A percentile compares a stretch with the other conserved stretches of the same genome.
Conservation (phyloP, 257 asterid species). For the Cynanchum wilfordii region DNA sequence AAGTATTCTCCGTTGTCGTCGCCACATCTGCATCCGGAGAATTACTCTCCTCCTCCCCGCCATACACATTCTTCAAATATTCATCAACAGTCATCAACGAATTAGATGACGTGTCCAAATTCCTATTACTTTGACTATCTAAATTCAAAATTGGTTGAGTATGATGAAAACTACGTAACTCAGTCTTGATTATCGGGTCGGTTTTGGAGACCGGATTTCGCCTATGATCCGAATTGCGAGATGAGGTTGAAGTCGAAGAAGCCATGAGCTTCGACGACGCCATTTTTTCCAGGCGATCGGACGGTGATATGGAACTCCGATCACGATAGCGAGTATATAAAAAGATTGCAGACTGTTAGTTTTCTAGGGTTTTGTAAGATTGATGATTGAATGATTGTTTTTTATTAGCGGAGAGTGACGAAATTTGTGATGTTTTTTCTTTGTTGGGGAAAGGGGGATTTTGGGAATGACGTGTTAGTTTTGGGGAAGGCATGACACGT, state of each 20-base stretch:
- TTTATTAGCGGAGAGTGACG: not conserved
- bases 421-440: not conserved
- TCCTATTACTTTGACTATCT: slow-evolving; percentile 7
- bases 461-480: slow-evolving; percentile 4
- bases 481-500: not conserved
- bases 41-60: slow-evolving; percentile 5
- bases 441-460: slow-evolving; percentile 3
- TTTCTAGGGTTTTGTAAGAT: slow-evolving; percentile 13
- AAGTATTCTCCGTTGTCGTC: slow-evolving; percentile 21
- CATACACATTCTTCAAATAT: slow-evolving; percentile 21
- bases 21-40: slow-evolving; percentile 13
- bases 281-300: slow-evolving; percentile 15
- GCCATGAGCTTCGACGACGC: slow-evolving; percentile 35
- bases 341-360: not conserved
- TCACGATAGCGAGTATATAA: not conserved
- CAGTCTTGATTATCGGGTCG: slow-evolving; percentile 13
- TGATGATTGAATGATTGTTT: slow-evolving; percentile 5
- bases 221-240: slow-evolving; percentile 31
- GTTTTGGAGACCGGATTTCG: slow-evolving; percentile 17
- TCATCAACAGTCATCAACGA: slow-evolving; percentile 20
- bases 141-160: slow-evolving; percentile 7
- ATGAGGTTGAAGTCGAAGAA: slow-evolving; percentile 27
- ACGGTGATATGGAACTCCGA: not conserved
- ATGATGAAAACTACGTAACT: slow-evolving; percentile 12
- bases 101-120: slow-evolving; percentile 17